Conservation (phyloP, 345 rosid genomes). For the Euphorbia lathyris region DNA sequence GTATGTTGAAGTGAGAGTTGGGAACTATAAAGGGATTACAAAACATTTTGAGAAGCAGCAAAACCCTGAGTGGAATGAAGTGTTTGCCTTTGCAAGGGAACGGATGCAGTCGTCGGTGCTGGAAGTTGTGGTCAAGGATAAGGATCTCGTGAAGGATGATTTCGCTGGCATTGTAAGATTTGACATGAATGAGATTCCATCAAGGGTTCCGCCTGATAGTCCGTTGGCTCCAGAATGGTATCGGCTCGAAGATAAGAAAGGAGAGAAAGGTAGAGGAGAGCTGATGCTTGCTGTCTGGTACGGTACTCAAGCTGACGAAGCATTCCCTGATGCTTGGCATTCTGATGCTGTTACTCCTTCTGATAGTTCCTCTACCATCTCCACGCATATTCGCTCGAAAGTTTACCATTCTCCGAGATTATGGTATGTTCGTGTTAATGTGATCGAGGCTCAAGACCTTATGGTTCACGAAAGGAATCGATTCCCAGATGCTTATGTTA, state of each 20-base stretch:
- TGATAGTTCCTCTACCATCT: conserved; percentile 15
- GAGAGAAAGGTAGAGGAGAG: conserved; percentile 24
- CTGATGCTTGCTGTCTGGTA: conserved; percentile 35
- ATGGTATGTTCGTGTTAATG: conserved; percentile 33
- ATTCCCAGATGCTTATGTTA: conserved; percentile 27
- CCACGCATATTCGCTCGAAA: conserved; percentile 23
- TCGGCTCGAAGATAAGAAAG: conserved; percentile 34
- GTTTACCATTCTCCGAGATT: conserved; percentile 34
- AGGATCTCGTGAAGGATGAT: conserved; percentile 29
- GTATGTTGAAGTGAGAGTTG: conserved; percentile 33
- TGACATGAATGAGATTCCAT: conserved; percentile 31
- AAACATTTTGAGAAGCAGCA: conserved; percentile 26
- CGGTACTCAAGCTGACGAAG: conserved; percentile 36
- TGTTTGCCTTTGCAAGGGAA: conserved; percentile 33
- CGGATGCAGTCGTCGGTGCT: conserved; percentile 27
- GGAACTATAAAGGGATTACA: conserved; percentile 30
- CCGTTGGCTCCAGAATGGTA: conserved; percentile 35
- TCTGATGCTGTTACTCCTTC: conserved; percentile 25
- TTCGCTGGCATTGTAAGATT: conserved; percentile 28
- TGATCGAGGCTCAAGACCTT: conserved; percentile 32
- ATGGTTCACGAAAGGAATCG: conserved; percentile 18
- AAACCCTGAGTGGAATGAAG: conserved; percentile 34
- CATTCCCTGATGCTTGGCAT: conserved; percentile 35
- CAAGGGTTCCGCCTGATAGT: conserved; percentile 31
- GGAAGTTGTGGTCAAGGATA: conserved; percentile 30